A percentile compares a stretch with the other conserved stretches of the same genome.
These are phyloP conservation scores for Flagelloscypha sp. DNA, from an alignment of 768 basidiomycete genomes.

Conservation along the genomic window DNA sequence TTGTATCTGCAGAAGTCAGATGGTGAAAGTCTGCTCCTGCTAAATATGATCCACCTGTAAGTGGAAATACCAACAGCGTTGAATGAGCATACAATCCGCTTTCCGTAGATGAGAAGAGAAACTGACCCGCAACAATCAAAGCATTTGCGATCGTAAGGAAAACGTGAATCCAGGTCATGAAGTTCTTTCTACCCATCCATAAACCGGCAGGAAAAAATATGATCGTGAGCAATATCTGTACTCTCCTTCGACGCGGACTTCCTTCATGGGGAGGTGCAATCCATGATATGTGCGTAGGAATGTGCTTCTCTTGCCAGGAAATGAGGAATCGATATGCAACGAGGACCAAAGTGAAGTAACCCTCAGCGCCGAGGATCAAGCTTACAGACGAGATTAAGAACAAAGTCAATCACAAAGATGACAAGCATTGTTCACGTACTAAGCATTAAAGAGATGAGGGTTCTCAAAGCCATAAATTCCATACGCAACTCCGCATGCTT, in stretches of 20 bases:
- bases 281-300: neutral
- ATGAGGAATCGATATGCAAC: neutral
- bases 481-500: neutral
- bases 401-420: neutral
- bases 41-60: neutral
- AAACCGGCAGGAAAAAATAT: neutral
- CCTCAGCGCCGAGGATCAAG: no score
- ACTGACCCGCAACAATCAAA: neutral
- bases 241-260: neutral
- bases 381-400: constrained; percentile 3
- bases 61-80: neutral
- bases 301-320: neutral
- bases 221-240: no score
- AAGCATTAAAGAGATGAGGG: neutral
- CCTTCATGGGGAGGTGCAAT: neutral
- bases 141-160: neutral
- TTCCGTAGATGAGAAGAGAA: no score
- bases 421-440: no score
- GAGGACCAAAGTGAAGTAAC: neutral
- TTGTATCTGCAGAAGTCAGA: neutral
- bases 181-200: neutral
- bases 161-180: neutral
- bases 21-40: neutral
- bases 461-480: neutral
- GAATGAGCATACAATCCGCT: no score